These are phyloP conservation scores for Hordeum vulgare DNA, from an alignment of 176 grass and related monocot species.

Conservation along the genomic window MorexV3_pseudomolecules_assembly NC_058521.1:23116200-23116699, in stretches of 20 bases:
- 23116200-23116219: no score
- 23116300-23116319: background rate
- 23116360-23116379: background rate
- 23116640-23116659: background rate
- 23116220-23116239: no score
- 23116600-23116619: background rate
- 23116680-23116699: background rate
- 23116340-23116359: background rate
- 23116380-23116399: background rate
- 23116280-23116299: background rate
- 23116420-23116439: background rate
- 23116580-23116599: background rate
- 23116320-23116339: background rate
- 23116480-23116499: background rate
- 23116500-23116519: background rate
- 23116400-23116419: slow-evolving; percentile 17
- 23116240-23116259: background rate
- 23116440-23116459: background rate
- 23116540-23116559: background rate
- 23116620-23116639: background rate
- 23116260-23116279: background rate
- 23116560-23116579: background rate
- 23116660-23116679: background rate
- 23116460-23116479: background rate
- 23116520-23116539: background rate